Conservation (phyloP, 2,329 filamentous ascomycete species). For the Penicillium sp. region DNA sequence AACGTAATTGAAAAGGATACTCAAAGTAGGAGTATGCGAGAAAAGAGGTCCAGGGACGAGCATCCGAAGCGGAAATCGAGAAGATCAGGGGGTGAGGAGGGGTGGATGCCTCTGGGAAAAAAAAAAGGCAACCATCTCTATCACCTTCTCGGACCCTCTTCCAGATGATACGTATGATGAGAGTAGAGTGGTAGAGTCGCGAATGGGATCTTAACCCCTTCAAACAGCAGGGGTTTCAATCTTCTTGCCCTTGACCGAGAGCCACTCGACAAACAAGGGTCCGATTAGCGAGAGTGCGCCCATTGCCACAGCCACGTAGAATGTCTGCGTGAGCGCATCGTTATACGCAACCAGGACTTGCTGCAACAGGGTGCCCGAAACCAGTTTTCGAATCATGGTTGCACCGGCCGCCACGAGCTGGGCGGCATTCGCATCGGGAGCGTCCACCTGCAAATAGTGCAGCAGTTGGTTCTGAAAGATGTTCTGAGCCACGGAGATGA, state of each 20-base stretch:
- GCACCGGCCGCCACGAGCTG: slow-evolving; percentile 32
- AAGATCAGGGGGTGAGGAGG: too few relatives aligned
- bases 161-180: too few relatives aligned
- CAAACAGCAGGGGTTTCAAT: slow-evolving; percentile 18
- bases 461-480: slow-evolving; percentile 35
- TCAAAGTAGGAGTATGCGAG: slow-evolving; percentile 9
- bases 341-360: slow-evolving; percentile 35
- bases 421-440: slow-evolving; percentile 22
- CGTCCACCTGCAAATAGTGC: slow-evolving; percentile 19
- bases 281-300: slow-evolving; percentile 30
- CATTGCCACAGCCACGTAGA: slow-evolving; percentile 37
- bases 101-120: too few relatives aligned
- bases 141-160: too few relatives aligned
- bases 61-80: too few relatives aligned
- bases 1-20: too few relatives aligned
- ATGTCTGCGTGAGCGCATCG: slow-evolving; percentile 32
- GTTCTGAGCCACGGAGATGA: slow-evolving; percentile 34
- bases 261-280: slow-evolving; percentile 36
- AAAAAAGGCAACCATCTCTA: too few relatives aligned
- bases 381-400: slow-evolving; percentile 30
- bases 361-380: slow-evolving; percentile 22
- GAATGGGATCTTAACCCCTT: background rate
- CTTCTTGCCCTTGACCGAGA: slow-evolving; percentile 35
- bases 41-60: background rate
- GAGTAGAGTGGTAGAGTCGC: background rate